These are phyloP conservation scores for Podaxis sp. DNA, from an alignment of 768 basidiomycete genomes.

Conservation along the genomic window DNA sequence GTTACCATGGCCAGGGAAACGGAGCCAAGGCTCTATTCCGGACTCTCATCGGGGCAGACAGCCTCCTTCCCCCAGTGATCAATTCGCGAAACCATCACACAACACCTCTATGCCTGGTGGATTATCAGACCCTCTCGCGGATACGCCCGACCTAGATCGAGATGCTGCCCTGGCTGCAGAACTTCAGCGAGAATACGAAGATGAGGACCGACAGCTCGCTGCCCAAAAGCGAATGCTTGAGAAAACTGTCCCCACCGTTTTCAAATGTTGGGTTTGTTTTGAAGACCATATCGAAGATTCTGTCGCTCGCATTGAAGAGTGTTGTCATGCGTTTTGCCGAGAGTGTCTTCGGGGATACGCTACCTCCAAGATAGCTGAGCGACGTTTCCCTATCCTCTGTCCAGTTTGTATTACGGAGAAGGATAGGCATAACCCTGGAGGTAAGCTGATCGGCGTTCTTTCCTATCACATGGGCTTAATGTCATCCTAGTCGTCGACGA, in stretches of 20 bases:
- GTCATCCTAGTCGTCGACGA: conserved; percentile 2
- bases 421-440: conserved; percentile 1
- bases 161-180: conserved; percentile 9
- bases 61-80: not conserved
- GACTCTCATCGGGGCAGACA: not conserved
- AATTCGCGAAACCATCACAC: not conserved
- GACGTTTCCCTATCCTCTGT: conserved; percentile 13
- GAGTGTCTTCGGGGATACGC: conserved; percentile 11
- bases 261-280: conserved; percentile 48
- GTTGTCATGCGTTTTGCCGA: conserved; percentile 33
- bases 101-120: conserved; percentile 2
- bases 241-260: conserved; percentile 19
- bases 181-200: conserved; percentile 9
- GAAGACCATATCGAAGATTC: conserved; percentile 42
- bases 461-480: too few species aligned
- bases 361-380: not conserved
- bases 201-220: conserved; percentile 1
- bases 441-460: not conserved
- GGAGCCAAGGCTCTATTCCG: not conserved
- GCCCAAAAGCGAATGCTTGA: conserved; percentile 4
- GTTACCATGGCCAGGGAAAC: not conserved
- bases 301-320: conserved; percentile 37
- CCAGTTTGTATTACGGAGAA: conserved; percentile 3
- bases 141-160: not conserved
- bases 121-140: not conserved